phyloP scores from a whole-genome alignment of 2,329 filamentous ascomycete genomes.

The Cercospora sojina region DNA sequence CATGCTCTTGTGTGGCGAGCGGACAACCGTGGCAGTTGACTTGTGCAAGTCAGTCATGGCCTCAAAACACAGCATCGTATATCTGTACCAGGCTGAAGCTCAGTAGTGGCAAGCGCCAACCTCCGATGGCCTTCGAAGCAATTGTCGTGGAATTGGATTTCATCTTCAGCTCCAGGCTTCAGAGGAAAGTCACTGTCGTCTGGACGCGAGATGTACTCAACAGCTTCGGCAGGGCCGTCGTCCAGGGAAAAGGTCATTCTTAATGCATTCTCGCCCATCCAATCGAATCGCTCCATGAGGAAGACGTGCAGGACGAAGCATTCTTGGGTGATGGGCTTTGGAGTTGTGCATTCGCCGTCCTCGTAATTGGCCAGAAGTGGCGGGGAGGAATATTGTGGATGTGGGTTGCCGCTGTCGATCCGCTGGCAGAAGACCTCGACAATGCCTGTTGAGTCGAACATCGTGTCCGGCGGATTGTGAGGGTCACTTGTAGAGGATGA shows the following conservation, averaged over 20 bases:
- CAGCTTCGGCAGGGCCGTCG: not conserved
- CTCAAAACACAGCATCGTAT: not conserved
- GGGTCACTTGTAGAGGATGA: not conserved
- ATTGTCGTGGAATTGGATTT: constrained; percentile 4
- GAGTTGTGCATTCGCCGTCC: not conserved
- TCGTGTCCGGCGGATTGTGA: not conserved
- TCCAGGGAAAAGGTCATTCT: constrained; percentile 8
- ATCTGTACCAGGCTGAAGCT: constrained; percentile 7
- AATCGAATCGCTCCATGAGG: constrained; percentile 18
- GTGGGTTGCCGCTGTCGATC: constrained; percentile 7
- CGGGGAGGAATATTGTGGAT: constrained; percentile 1
- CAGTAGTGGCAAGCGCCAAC: constrained; percentile 5
- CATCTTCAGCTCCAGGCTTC: not conserved
- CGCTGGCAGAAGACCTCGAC: constrained; percentile 16
- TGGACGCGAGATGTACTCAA: constrained; percentile 4
- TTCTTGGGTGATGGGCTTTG: not conserved
- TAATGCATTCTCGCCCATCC: constrained; percentile 11
- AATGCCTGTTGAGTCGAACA: constrained; percentile 19
- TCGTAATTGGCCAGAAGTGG: not conserved
- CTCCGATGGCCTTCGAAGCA: constrained; percentile 11
- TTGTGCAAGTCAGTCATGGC: not conserved
- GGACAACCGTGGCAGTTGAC: constrained; percentile 10
- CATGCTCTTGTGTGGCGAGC: constrained; percentile 7
- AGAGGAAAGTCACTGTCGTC: not conserved
- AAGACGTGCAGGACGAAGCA: constrained; percentile 11